A percentile compares a stretch with the other conserved stretches of the same genome.
These are phyloP conservation scores for Rutstroemia sp. DNA, from an alignment of 2,329 filamentous ascomycete species.

Conservation along the genomic window DNA sequence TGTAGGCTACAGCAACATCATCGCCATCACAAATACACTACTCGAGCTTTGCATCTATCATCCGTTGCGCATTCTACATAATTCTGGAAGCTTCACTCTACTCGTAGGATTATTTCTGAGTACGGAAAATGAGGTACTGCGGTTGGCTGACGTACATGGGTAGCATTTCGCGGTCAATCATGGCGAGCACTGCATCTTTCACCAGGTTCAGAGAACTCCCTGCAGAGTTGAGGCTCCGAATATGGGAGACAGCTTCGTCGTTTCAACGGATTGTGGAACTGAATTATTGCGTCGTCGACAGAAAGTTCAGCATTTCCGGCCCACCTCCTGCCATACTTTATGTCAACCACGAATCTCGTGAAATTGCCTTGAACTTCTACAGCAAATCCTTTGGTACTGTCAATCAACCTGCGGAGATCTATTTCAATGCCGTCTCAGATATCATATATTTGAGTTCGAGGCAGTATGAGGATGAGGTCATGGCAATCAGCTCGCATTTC, in stretches of 20 bases:
- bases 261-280: conserved; percentile 2
- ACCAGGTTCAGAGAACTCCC: neutral
- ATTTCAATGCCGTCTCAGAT: conserved; percentile 9
- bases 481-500: conserved; percentile 6
- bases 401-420: conserved; percentile 2
- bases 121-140: too few species aligned
- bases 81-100: too few species aligned
- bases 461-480: conserved; percentile 7
- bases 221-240: neutral
- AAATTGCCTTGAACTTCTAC: conserved; percentile 1
- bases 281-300: conserved; percentile 4
- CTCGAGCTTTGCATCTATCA: too few species aligned
- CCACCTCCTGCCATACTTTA: conserved; percentile 8
- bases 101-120: too few species aligned
- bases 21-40: too few species aligned
- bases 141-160: too few species aligned
- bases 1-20: too few species aligned
- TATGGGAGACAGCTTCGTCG: conserved; percentile 1
- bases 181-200: neutral
- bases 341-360: conserved; percentile 8
- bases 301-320: neutral
- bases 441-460: conserved; percentile 9
- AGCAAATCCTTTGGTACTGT: conserved; percentile 6
- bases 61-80: too few species aligned
- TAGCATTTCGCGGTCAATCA: neutral